phyloP scores from a whole-genome alignment of 768 basidiomycete species.

The Astraeus odoratus region DNA sequence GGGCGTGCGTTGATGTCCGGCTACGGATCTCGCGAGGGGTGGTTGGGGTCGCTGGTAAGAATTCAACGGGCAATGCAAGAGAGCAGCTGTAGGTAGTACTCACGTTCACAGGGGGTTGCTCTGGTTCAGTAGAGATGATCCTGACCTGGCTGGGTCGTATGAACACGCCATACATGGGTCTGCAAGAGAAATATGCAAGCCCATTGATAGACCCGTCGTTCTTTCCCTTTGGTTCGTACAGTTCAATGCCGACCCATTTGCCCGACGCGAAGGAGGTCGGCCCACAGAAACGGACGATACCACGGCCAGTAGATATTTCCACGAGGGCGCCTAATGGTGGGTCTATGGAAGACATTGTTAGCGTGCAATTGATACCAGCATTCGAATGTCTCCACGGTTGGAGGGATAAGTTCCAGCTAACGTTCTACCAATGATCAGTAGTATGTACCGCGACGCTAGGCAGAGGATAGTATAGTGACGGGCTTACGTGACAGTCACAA shows the following conservation, averaged over 20 bases:
- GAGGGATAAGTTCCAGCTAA: too few relatives aligned
- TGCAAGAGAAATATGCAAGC: conserved; percentile 75
- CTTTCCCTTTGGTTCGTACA: conserved; percentile 81
- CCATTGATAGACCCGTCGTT: conserved; percentile 90
- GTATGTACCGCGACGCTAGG: too few relatives aligned
- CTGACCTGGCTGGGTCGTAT: conserved; percentile 82
- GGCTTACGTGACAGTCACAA: too few relatives aligned
- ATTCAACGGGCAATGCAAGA: not conserved
- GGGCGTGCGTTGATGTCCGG: conserved; percentile 57
- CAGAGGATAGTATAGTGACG: too few relatives aligned
- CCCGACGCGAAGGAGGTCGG: conserved; percentile 78
- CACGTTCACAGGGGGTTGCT: conserved; percentile 20
- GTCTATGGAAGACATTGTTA: conserved; percentile 32
- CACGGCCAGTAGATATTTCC: conserved; percentile 71
- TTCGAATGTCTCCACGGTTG: too few relatives aligned
- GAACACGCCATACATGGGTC: conserved; percentile 76
- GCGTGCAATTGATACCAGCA: too few relatives aligned
- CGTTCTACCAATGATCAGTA: too few relatives aligned
- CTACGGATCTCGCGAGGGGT: conserved; percentile 22
- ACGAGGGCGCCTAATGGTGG: conserved; percentile 68
- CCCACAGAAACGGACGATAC: conserved; percentile 82
- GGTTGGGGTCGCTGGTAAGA: conserved; percentile 22
- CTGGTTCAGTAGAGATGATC: conserved; percentile 35
- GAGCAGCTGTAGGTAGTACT: conserved; percentile 6
- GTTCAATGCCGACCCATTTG: conserved; percentile 93